phyloP scores from a whole-genome alignment of 1,139 yeast species.

The Fermentozyma sake region DNA sequence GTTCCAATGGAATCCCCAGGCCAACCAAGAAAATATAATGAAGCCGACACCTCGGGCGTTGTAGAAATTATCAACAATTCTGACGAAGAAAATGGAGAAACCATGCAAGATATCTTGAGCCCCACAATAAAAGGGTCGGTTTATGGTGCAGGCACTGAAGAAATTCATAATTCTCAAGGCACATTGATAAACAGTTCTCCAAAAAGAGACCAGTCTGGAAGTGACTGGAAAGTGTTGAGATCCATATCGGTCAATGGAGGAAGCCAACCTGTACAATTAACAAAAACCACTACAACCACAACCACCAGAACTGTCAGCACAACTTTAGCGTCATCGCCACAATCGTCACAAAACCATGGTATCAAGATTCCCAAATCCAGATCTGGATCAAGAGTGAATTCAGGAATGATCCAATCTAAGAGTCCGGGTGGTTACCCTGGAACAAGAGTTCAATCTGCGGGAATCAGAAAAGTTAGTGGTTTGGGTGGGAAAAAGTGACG shows the following conservation, averaged over 20 bases:
- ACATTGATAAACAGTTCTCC: constrained; percentile 19
- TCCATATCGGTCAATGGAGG: constrained; percentile 35
- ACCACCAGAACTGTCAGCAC: constrained; percentile 46
- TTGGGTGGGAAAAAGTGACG: constrained; percentile 9
- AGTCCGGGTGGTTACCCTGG: constrained; percentile 8
- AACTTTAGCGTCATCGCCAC: constrained; percentile 44
- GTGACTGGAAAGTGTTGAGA: constrained; percentile 40
- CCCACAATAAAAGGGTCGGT: constrained; percentile 17
- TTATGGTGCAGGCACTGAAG: constrained; percentile 11
- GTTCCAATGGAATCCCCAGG: constrained; percentile 95
- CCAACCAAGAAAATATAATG: constrained; percentile 78
- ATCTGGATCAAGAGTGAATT: constrained; percentile 25
- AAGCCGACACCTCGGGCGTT: constrained; percentile 23
- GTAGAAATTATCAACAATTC: constrained; percentile 34
- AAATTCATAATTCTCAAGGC: constrained; percentile 12
- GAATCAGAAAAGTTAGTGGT: constrained; percentile 36
- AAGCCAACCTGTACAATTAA: constrained; percentile 36
- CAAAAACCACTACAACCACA: constrained; percentile 48
- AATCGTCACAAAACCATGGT: constrained; percentile 13
- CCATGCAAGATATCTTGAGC: constrained; percentile 25
- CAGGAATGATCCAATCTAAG: constrained; percentile 20
- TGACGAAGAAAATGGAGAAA: constrained; percentile 30
- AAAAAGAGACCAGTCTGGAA: constrained; percentile 16
- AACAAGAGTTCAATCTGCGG: constrained; percentile 32
- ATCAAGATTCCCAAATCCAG: constrained; percentile 34